These are phyloP conservation scores for Xerocomus amazonicus DNA, from an alignment of 1,284 basidiomycete genomes.

Conservation along the genomic window DNA sequence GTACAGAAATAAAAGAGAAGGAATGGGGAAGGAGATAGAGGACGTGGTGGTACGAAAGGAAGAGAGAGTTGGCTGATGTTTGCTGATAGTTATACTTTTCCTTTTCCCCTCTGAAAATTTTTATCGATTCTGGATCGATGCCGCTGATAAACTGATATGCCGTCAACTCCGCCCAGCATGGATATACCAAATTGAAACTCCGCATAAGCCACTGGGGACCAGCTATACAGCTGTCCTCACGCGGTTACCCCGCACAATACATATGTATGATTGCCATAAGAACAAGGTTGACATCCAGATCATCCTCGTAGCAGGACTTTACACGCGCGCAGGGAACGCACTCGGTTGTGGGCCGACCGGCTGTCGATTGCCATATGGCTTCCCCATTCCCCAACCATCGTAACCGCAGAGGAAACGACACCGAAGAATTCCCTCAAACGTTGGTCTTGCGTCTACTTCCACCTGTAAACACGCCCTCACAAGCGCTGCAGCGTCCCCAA, in stretches of 20 bases:
- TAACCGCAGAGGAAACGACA: slow-evolving; percentile 73
- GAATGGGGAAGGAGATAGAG: slow-evolving; percentile 37
- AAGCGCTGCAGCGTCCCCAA: slow-evolving; percentile 77
- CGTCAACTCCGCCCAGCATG: slow-evolving; percentile 31
- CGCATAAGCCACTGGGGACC: slow-evolving; percentile 7
- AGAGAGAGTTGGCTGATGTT: slow-evolving; percentile 42
- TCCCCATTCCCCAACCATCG: slow-evolving; percentile 55
- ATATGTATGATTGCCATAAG: neutral
- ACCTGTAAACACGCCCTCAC: slow-evolving; percentile 78
- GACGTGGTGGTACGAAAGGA: slow-evolving; percentile 51
- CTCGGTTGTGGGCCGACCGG: slow-evolving; percentile 29
- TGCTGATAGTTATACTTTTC: slow-evolving; percentile 54
- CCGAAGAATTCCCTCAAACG: slow-evolving; percentile 75
- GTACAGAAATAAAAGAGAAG: slow-evolving; percentile 36
- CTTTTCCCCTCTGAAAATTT: slow-evolving; percentile 45
- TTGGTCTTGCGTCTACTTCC: slow-evolving; percentile 69
- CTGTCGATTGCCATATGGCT: slow-evolving; percentile 28
- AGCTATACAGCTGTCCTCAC: too few species aligned
- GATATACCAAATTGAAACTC: slow-evolving; percentile 18
- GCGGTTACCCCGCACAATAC: too few species aligned
- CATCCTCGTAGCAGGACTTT: too few species aligned
- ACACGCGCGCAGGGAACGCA: slow-evolving; percentile 30
- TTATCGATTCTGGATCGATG: slow-evolving; percentile 52
- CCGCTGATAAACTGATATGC: slow-evolving; percentile 40
- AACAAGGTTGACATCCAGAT: neutral